These are phyloP conservation scores for Furcasterigmium sp. DNA, from an alignment of 2,329 filamentous ascomycete species.

Conservation along the genomic window DNA sequence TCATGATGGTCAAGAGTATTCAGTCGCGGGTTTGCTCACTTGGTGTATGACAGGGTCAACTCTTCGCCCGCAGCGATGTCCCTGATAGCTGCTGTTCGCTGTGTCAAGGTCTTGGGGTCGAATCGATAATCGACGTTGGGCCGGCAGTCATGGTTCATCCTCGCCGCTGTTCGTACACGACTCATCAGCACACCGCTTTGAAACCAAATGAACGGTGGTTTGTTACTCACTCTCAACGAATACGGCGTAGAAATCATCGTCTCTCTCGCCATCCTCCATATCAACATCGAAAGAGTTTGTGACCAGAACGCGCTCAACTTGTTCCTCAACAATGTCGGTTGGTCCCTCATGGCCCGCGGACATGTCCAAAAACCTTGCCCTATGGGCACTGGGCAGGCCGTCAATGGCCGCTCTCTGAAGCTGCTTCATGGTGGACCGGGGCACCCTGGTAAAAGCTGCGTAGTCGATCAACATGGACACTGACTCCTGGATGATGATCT, in stretches of 20 bases:
- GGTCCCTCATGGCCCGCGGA: slow-evolving; percentile 24
- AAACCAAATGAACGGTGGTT: too few relatives aligned
- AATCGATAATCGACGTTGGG: slow-evolving; percentile 39
- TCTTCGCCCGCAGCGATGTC: slow-evolving; percentile 36
- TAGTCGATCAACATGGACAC: slow-evolving; percentile 33
- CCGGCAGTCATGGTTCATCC: slow-evolving; percentile 40
- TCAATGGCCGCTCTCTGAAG: slow-evolving; percentile 25
- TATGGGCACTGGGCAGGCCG: slow-evolving; percentile 23
- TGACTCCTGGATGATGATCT: slow-evolving; percentile 31
- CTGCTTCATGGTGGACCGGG: slow-evolving; percentile 15
- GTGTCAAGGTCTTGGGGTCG: slow-evolving; percentile 29
- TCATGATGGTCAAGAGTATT: background rate
- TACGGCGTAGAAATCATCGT: slow-evolving; percentile 27
- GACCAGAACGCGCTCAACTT: slow-evolving; percentile 26
- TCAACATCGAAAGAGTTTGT: slow-evolving; percentile 35
- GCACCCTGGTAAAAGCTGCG: slow-evolving; percentile 23
- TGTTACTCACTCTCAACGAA: slow-evolving; percentile 32
- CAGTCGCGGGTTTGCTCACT: slow-evolving; percentile 15
- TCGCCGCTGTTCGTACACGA: slow-evolving; percentile 20
- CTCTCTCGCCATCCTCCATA: slow-evolving; percentile 18
- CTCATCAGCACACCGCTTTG: background rate
- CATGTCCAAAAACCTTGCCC: slow-evolving; percentile 25
- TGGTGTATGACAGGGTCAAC: slow-evolving; percentile 36
- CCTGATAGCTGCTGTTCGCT: slow-evolving; percentile 31
- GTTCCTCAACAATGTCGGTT: slow-evolving; percentile 16